These are phyloP conservation scores for Amanita rimosa DNA, from an alignment of 768 basidiomycete species.

Conservation along the genomic window DNA sequence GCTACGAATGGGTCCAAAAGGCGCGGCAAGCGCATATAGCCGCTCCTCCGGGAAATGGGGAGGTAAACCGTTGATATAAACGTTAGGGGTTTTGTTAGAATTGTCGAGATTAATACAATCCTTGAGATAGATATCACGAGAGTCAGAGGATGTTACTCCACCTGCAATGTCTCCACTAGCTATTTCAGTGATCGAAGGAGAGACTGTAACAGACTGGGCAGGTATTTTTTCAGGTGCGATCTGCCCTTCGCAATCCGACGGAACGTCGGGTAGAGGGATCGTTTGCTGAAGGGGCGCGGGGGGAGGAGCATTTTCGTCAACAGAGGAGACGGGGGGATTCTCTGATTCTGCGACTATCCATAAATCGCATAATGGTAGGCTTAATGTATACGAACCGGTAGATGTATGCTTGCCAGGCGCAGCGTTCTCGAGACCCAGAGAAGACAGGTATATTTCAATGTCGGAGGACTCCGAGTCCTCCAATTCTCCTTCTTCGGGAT, in stretches of 20 bases:
- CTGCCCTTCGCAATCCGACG: conserved; percentile 6
- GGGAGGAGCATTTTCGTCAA: conserved; percentile 5
- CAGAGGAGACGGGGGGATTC: background rate
- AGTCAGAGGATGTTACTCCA: background rate
- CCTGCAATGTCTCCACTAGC: conserved; percentile 5
- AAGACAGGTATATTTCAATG: conserved; percentile 5
- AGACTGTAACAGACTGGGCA: conserved; percentile 5
- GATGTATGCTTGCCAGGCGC: background rate
- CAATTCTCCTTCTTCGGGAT: conserved; percentile 4
- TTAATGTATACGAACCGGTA: background rate
- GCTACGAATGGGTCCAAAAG: conserved; percentile 66
- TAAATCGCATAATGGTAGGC: background rate
- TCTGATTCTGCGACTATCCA: background rate
- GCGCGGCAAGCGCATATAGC: conserved; percentile 55
- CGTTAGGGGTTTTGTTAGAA: conserved; percentile 52
- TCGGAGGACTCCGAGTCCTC: conserved; percentile 4
- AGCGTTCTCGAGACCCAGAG: conserved; percentile 4
- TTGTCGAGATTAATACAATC: conserved; percentile 8
- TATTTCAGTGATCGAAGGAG: background rate
- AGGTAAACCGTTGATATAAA: conserved; percentile 83
- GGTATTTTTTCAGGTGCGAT: conserved; percentile 7
- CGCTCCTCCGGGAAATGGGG: conserved; percentile 77
- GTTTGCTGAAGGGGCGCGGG: conserved; percentile 20
- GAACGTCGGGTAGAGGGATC: conserved; percentile 21
- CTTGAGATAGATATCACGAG: conserved; percentile 1